Conservation (phyloP, 345 rosid species). For the Arabidopsis thaliana region TAIR10.1 NC_003074.8:11246501-11247000, state of each 20-base stretch:
- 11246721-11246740: not conserved
- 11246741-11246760: not conserved
- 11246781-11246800: slow-evolving; percentile 5
- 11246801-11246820: slow-evolving; percentile 46
- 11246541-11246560: no score
- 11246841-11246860: slow-evolving; percentile 27
- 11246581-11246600: no score
- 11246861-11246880: slow-evolving; percentile 12
- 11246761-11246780: not conserved
- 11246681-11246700: not conserved
- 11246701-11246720: not conserved
- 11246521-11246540: no score
- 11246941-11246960: slow-evolving; percentile 5
- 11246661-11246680: not conserved
- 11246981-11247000: slow-evolving; percentile 72
- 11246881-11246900: slow-evolving; percentile 46
- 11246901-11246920: slow-evolving; percentile 11
- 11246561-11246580: no score
- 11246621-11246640: no score
- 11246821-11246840: slow-evolving; percentile 44
- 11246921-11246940: slow-evolving; percentile 3
- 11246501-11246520: no score
- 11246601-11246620: no score
- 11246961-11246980: slow-evolving; percentile 21
- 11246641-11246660: not conserved